Conservation (phyloP, 179 eudicot species). For the Drosera spatulata region DNA sequence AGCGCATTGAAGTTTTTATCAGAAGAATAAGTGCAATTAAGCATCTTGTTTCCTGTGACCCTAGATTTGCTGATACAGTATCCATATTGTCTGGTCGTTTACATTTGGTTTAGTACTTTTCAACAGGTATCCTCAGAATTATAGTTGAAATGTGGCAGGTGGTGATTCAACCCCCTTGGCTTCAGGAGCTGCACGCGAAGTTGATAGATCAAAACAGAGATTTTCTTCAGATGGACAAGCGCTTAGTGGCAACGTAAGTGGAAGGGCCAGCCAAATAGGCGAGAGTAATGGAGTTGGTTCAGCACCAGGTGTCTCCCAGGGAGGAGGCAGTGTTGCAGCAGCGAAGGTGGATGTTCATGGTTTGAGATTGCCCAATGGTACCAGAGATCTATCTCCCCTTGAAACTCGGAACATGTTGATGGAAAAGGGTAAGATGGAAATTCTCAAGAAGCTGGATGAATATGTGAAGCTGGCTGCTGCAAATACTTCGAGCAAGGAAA, state of each 20-base stretch:
- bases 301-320: slow-evolving; percentile 4
- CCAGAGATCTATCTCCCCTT: slow-evolving; percentile 26
- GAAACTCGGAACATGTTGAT: slow-evolving; percentile 44
- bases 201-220: slow-evolving; percentile 28
- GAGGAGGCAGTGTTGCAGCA: slow-evolving; percentile 5
- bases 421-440: slow-evolving; percentile 37
- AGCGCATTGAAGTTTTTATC: no score
- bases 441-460: slow-evolving; percentile 18
- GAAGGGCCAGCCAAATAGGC: slow-evolving; percentile 2
- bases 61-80: no score
- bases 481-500: slow-evolving; percentile 3
- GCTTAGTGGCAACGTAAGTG: slow-evolving; percentile 9
- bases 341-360: slow-evolving; percentile 14
- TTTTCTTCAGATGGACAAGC: slow-evolving; percentile 17
- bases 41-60: no score
- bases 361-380: slow-evolving; percentile 9
- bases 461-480: not conserved
- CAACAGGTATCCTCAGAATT: not conserved
- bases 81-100: no score
- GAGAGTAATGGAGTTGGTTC: slow-evolving; percentile 2
- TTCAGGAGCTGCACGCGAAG: slow-evolving; percentile 11
- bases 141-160: slow-evolving; percentile 3
- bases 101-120: no score
- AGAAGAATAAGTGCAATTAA: no score
- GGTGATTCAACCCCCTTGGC: slow-evolving; percentile 12